Base-by-base conservation (phyloP, 1,284 basidiomycete genomes). In the Fomitopsis palustris region DNA sequence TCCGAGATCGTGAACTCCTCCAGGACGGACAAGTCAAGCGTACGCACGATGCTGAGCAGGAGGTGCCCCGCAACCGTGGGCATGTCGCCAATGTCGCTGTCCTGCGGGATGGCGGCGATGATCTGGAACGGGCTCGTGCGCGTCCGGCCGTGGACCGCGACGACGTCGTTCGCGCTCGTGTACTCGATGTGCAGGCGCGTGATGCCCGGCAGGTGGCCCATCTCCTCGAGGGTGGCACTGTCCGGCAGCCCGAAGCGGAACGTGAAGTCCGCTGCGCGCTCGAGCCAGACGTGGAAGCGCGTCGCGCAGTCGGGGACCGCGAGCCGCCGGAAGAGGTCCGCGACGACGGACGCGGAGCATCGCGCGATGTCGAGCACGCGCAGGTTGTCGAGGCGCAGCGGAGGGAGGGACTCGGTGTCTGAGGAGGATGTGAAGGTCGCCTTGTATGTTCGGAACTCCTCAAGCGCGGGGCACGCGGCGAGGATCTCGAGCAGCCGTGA, bases 1-100 rank as follows among this genome's bases (percentile, higher is more conserved):
- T 72, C 71, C 45, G 65, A 59, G 55, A 72, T 66, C 19, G 63
- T 61, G 61, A 71, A 70, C 64, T 70, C 70, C 62, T 71, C 70
- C 56, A 72, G 60, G 25, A 54, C 47, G 9, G 59, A 53, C n/a
- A 69, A 58, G 62, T 69, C 67, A 38, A 72, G 67, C 57, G 68
- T 65, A 39, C 61, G 61, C 54, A 64, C 65, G 52, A 70, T 58
- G 14, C 64, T 65, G 54, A 64, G 62, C 57, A 72, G 63, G 35
- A 72, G 60, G 21, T 61, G 66, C 38, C 66, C 68, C 12, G 70
- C 67, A 33, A 69, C 64, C 6, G 65, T 62, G 25, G 68, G 65
- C 67, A 72, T 72, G 64, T 72, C 71, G 8, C 69, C 69, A 35
- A 70, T 63, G 54, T 70, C 63, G 56, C 57, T 60, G 25, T 63